Evolutionary conservation across 1,139 yeast species (phyloP).

Genomic region (Zygosaccharomyces sapae): DNA sequence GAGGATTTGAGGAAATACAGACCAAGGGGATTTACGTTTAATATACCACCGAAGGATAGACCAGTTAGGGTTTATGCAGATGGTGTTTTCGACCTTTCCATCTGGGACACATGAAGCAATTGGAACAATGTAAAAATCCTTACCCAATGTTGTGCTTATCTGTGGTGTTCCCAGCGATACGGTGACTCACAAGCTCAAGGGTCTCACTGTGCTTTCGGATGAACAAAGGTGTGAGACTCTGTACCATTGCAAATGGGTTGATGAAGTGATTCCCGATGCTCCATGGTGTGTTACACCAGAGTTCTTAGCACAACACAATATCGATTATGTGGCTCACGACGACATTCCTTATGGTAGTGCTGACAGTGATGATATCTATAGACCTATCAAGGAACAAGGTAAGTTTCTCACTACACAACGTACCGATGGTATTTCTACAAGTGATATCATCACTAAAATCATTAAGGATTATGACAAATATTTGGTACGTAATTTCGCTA

Average conservation of each 20-base stretch:
- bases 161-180: slow-evolving; percentile 90
- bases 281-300: slow-evolving; percentile 94
- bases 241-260: slow-evolving; percentile 93
- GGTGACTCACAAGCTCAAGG: slow-evolving; percentile 88
- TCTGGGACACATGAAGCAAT: slow-evolving; percentile 94
- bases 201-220: slow-evolving; percentile 85
- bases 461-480: slow-evolving; percentile 95
- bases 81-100: slow-evolving; percentile 95
- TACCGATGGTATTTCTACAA: slow-evolving; percentile 93
- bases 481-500: slow-evolving; percentile 91
- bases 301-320: slow-evolving; percentile 69
- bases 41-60: slow-evolving; percentile 78
- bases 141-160: slow-evolving; percentile 75
- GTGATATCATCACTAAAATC: slow-evolving; percentile 91
- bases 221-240: slow-evolving; percentile 84
- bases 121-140: slow-evolving; percentile 96
- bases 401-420: slow-evolving; percentile 92
- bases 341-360: slow-evolving; percentile 90
- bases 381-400: slow-evolving; percentile 85
- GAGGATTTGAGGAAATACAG: slow-evolving; percentile 62
- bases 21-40: slow-evolving; percentile 67
- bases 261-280: slow-evolving; percentile 88
- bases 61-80: slow-evolving; percentile 93
- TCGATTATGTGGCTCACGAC: slow-evolving; percentile 97
- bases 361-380: slow-evolving; percentile 85